Conservation (phyloP, 1,284 basidiomycete genomes). For the Tilletiopsis washingtonensis region DNA sequence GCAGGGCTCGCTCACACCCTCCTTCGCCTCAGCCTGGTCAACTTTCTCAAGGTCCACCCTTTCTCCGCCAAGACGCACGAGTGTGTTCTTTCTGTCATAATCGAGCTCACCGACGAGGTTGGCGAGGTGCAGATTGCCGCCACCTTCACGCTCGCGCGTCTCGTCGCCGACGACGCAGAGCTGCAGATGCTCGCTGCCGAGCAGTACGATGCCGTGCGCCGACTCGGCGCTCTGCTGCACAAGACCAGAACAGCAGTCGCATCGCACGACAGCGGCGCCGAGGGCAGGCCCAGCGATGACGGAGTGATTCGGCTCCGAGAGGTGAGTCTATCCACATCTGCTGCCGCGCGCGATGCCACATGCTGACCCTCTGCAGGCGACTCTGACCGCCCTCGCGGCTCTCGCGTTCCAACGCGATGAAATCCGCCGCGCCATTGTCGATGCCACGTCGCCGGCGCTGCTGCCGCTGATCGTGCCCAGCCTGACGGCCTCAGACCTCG, state of each 20-base stretch:
- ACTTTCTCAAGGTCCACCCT: constrained; percentile 35
- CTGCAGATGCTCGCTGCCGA: constrained; percentile 28
- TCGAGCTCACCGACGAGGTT: constrained; percentile 27
- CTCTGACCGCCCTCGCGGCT: constrained; percentile 28
- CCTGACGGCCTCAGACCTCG: constrained; percentile 22
- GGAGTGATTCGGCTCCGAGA: constrained; percentile 28
- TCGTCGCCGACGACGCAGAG: constrained; percentile 27
- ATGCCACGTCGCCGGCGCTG: constrained; percentile 22
- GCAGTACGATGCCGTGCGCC: constrained; percentile 19
- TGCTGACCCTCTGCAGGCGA: too few relatives aligned
- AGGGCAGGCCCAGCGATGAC: constrained; percentile 16
- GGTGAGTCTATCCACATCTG: too few relatives aligned
- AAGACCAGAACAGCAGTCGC: constrained; percentile 7
- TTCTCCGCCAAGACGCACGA: constrained; percentile 31
- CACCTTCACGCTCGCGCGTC: constrained; percentile 27
- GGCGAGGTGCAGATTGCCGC: constrained; percentile 33
- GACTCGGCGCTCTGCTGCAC: constrained; percentile 19
- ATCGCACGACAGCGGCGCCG: not conserved
- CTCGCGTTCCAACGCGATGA: constrained; percentile 34
- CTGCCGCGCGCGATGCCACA: too few relatives aligned
- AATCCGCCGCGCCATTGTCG: constrained; percentile 28
- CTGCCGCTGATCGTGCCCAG: constrained; percentile 25
- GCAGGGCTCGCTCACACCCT: too few relatives aligned
- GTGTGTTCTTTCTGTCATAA: constrained; percentile 30
- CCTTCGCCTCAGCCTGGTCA: constrained; percentile 21